phyloP scores from a whole-genome alignment of 2,329 filamentous ascomycete genomes.

The Reticulascus tulasneorum region DNA sequence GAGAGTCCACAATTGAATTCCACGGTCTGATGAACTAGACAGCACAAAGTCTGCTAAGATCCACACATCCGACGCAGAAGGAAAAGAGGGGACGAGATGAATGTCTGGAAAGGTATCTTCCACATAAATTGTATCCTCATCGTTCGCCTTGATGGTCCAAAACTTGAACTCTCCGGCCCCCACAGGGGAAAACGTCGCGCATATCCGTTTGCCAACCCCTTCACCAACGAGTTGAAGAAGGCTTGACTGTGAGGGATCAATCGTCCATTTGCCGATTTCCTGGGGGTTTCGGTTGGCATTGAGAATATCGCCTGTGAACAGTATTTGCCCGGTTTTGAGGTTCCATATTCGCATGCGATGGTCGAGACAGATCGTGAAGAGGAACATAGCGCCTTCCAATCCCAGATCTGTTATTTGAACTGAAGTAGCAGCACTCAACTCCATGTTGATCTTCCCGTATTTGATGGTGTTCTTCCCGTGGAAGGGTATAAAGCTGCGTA shows the following conservation, averaged over 20 bases:
- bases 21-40: conserved; percentile 48
- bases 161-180: conserved; percentile 92
- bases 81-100: conserved; percentile 63
- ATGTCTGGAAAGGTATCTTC: conserved; percentile 66
- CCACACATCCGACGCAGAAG: conserved; percentile 72
- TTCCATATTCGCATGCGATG: conserved; percentile 91
- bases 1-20: conserved; percentile 66
- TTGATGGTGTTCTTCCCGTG: conserved; percentile 60
- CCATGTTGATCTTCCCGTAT: conserved; percentile 61
- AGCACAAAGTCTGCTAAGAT: conserved; percentile 73
- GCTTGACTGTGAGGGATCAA: conserved; percentile 75
- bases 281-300: conserved; percentile 62
- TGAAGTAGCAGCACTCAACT: conserved; percentile 64
- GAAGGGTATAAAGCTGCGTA: conserved; percentile 64
- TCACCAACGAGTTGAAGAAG: conserved; percentile 69
- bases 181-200: conserved; percentile 84
- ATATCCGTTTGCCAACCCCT: conserved; percentile 47
- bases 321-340: conserved; percentile 71
- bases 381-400: conserved; percentile 45
- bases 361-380: conserved; percentile 82
- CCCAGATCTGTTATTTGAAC: conserved; percentile 51
- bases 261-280: conserved; percentile 67
- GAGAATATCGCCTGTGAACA: conserved; percentile 74
- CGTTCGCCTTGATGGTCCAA: conserved; percentile 69
- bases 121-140: conserved; percentile 60